Base-by-base conservation (phyloP, 2,329 filamentous ascomycete species). In the Fusarium temperatum region DNA sequence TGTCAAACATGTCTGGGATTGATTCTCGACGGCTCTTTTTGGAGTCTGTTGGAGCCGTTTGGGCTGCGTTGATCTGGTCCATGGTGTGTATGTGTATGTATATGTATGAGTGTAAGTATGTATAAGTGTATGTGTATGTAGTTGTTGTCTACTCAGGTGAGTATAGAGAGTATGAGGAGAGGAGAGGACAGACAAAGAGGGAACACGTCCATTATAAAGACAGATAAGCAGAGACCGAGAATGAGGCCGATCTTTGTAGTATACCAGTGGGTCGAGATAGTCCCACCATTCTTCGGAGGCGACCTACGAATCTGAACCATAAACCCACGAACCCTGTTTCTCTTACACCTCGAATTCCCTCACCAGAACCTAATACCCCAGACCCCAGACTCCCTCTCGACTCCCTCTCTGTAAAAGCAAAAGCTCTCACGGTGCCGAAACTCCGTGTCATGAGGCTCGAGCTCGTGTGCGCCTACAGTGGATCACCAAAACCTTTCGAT, bases 1-100 rank as follows among this genome's bases (percentile, higher is more conserved):
- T 74, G 63, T 73, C 78, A 26, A 79, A 73, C 66, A 79, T 76
- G 61, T 80, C 80, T 36, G 70, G 75, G 45, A 70, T 64, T 39
- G 61, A 63, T 53, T 59, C 48, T 36, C 50, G 36, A 28, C 56
- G 42, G 18, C 15, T 15, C 56, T 65, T 59, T 35, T 74, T 70
- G 15, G 72, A 67, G 28, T 72, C 72, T 32, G 58, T 17, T 35
- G 59, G 38, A 14, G 70, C 54, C 54, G 64, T n/a, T 39, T 56
- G 20, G 38, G 71, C 62, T 47, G 68, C 8, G 51, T 66, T 38
- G 58, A 78, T 78, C 24, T 71, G 66, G 24, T 78, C 76, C 68
- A 63, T 76, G 26, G 30, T 63, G 63, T 57, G 38, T 39, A 2
- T 38, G 13, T 48, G 5, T 24, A 15, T 47, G 48, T 39, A 8